Evolutionary conservation across 2,329 filamentous ascomycete genomes (phyloP).

Genomic region (Aureobasidium sp.): DNA sequence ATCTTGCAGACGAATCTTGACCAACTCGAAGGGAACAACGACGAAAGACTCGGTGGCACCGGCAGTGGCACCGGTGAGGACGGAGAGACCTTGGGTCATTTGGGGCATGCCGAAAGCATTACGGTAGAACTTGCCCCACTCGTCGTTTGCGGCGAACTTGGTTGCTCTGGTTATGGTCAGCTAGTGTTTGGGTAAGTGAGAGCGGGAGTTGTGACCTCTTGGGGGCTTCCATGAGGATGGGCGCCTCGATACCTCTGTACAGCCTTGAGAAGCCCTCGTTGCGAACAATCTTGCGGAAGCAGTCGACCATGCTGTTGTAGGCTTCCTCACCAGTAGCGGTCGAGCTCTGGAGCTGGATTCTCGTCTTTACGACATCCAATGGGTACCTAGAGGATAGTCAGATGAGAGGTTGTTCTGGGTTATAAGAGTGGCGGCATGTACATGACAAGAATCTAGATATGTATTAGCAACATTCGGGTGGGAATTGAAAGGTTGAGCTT

Average conservation of each 20-base stretch:
- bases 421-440: neutral
- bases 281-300: constrained; percentile 96
- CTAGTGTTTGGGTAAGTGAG: neutral
- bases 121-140: constrained; percentile 97
- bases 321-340: constrained; percentile 75
- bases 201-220: constrained; percentile 63
- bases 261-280: constrained; percentile 93
- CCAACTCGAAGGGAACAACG: constrained; percentile 97
- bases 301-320: constrained; percentile 99
- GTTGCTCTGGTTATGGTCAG: constrained; percentile 68
- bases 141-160: constrained; percentile 99
- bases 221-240: constrained; percentile 97
- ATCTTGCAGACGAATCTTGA: constrained; percentile 99
- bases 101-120: constrained; percentile 84
- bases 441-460: constrained; percentile 60
- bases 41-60: constrained; percentile 97
- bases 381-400: constrained; percentile 67
- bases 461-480: neutral
- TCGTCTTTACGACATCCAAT: constrained; percentile 97
- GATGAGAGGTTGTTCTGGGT: neutral
- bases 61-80: constrained; percentile 93
- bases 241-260: constrained; percentile 95
- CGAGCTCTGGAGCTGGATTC: constrained; percentile 92
- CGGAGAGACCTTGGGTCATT: constrained; percentile 92
- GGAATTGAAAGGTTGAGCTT: neutral